Evolutionary conservation across 352 stramenopile species (phyloP).

Genomic region (Pythium rhizo-oryzae): DNA sequence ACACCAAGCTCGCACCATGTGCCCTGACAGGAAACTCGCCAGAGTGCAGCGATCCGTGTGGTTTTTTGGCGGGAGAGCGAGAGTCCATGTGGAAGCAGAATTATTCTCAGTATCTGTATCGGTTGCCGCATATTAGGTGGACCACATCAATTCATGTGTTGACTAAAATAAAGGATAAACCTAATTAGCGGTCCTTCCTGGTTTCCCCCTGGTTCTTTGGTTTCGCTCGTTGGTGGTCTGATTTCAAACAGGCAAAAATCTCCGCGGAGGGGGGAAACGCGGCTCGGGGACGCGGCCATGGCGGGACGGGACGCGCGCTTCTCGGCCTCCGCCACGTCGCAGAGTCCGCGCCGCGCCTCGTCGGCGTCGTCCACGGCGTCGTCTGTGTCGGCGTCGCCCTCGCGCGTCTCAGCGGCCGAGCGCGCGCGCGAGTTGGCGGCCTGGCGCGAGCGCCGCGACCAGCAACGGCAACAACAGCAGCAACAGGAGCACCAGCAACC

Average conservation of each 20-base stretch:
- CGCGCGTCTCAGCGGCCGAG: background rate
- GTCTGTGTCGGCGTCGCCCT: background rate
- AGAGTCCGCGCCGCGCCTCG: slow-evolving; percentile 4
- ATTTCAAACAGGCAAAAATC: slow-evolving; percentile 15
- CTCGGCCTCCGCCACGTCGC: slow-evolving; percentile 12
- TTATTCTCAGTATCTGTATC: background rate
- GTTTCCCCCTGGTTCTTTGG: background rate
- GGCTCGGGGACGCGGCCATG: too few relatives aligned
- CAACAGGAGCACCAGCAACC: background rate
- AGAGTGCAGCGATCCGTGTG: too few relatives aligned
- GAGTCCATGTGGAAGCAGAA: too few relatives aligned
- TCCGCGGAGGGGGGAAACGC: background rate
- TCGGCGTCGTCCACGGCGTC: background rate
- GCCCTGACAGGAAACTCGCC: too few relatives aligned
- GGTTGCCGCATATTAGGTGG: background rate
- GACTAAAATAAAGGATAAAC: too few relatives aligned
- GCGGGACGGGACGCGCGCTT: slow-evolving; percentile 18
- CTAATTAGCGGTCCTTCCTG: too few relatives aligned
- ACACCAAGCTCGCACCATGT: too few relatives aligned
- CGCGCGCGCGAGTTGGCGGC: slow-evolving; percentile 20
- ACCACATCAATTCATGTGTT: too few relatives aligned
- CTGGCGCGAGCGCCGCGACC: slow-evolving; percentile 8
- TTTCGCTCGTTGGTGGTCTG: slow-evolving; percentile 16
- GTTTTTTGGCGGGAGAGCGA: too few relatives aligned
- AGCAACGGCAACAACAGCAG: slow-evolving; percentile 2